A percentile compares a stretch with the other conserved stretches of the same genome.
phyloP scores from a whole-genome alignment of 2,329 filamentous ascomycete species.

The Aspergillus melleus region DNA sequence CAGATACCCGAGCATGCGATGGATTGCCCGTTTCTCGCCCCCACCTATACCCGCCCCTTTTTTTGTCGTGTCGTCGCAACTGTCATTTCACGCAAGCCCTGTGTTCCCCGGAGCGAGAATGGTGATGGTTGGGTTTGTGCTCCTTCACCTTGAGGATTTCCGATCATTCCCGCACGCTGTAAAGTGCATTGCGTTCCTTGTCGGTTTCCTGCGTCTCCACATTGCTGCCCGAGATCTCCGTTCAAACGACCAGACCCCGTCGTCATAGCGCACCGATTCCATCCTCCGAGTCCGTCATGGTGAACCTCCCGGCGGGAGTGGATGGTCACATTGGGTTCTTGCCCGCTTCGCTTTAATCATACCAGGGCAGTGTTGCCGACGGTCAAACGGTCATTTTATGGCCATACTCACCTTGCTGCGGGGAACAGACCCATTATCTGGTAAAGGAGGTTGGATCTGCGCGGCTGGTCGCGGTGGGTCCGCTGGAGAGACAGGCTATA shows the following conservation, averaged over 20 bases:
- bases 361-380: background rate
- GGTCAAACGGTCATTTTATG: background rate
- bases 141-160: background rate
- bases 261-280: background rate
- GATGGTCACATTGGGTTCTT: background rate
- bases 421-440: background rate
- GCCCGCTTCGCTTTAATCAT: background rate
- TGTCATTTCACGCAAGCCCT: background rate
- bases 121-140: background rate
- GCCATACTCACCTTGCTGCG: background rate
- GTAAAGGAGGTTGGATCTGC: too few relatives aligned
- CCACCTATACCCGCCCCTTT: background rate
- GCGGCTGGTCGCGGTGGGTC: too few relatives aligned
- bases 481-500: too few relatives aligned
- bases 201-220: background rate
- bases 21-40: background rate
- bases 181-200: background rate
- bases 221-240: background rate
- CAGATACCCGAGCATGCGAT: background rate
- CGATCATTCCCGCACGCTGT: background rate
- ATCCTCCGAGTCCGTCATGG: background rate
- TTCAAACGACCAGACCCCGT: background rate
- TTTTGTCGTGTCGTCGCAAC: background rate
- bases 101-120: background rate
- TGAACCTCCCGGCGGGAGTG: background rate